Evolutionary conservation across 176 grass and related monocot species (phyloP).

Genomic region (Chloris gayana): DNA sequence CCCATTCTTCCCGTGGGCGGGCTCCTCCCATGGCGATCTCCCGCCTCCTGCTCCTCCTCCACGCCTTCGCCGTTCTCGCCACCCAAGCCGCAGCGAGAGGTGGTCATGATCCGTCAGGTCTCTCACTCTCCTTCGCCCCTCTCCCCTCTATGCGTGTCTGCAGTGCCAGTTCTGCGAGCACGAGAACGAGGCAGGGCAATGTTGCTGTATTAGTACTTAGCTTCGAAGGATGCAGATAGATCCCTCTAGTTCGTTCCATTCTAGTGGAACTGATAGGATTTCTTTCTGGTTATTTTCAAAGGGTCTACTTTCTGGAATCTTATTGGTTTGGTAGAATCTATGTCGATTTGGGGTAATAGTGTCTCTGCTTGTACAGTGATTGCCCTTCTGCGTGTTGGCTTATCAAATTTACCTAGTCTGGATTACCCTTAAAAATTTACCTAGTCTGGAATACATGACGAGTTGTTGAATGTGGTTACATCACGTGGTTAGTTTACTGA

Average conservation of each 20-base stretch:
- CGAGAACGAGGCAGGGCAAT: not conserved
- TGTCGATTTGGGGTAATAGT: not conserved
- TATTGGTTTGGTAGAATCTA: not conserved
- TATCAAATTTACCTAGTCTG: not conserved
- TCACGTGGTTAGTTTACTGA: not conserved
- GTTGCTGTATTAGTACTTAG: not conserved
- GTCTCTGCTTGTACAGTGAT: not conserved
- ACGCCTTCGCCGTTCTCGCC: conserved; percentile 17
- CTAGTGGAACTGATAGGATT: not conserved
- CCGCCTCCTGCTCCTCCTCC: conserved; percentile 39
- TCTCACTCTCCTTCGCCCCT: not conserved
- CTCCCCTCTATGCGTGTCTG: not conserved
- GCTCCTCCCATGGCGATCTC: conserved; percentile 49
- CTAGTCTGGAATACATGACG: not conserved
- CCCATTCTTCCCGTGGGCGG: not conserved
- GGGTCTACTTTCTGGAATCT: not conserved
- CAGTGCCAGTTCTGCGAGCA: not conserved
- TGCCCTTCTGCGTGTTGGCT: not conserved
- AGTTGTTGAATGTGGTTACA: not conserved
- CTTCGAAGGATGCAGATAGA: no score
- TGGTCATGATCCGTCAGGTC: conserved; percentile 34
- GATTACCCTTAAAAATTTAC: not conserved
- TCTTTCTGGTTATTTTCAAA: no score
- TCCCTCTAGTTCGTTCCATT: no score
- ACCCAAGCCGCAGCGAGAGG: conserved; percentile 24